Evolutionary conservation across 192 early-diverging fungal genomes (phyloP).

Genomic region (Gaertneriomyces sp.): DNA sequence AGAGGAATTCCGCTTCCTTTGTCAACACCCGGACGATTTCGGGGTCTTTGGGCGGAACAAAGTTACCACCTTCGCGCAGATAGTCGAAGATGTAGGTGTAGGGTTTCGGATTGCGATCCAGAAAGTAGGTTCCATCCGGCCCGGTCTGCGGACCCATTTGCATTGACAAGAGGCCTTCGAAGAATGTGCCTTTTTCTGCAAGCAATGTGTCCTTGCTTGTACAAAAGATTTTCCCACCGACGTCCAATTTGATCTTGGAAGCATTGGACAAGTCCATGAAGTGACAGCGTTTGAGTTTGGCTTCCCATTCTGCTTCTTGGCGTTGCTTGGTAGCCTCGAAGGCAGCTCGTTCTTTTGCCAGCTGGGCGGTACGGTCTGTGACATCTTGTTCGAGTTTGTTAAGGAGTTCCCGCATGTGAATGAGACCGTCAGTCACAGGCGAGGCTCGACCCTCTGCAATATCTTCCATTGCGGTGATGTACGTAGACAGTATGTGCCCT

Average conservation of each 20-base stretch:
- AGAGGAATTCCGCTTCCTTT: not conserved
- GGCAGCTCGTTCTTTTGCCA: no score
- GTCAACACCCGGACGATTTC: not conserved
- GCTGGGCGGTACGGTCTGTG: no score
- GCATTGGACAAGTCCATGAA: no score
- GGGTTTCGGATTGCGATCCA: not conserved
- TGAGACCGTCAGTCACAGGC: no score
- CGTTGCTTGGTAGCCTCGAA: no score
- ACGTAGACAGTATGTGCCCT: no score
- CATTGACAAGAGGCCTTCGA: not conserved
- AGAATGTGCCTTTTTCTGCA: not conserved
- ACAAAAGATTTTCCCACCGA: conserved; percentile 1
- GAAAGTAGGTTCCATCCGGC: not conserved
- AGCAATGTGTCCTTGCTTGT: conserved; percentile 3
- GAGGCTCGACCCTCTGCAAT: no score
- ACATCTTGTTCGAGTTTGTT: no score
- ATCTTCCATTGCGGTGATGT: no score
- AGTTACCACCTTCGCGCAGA: not conserved
- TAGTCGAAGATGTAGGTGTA: conserved; percentile 10
- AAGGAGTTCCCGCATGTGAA: no score
- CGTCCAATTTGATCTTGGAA: conserved; percentile 11
- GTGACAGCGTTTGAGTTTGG: no score
- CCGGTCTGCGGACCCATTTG: not conserved
- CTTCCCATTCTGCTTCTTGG: no score
- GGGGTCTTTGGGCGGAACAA: not conserved